Base-by-base conservation (phyloP, 371 early-diverging fungal species). In the Mortierella sp. region DNA sequence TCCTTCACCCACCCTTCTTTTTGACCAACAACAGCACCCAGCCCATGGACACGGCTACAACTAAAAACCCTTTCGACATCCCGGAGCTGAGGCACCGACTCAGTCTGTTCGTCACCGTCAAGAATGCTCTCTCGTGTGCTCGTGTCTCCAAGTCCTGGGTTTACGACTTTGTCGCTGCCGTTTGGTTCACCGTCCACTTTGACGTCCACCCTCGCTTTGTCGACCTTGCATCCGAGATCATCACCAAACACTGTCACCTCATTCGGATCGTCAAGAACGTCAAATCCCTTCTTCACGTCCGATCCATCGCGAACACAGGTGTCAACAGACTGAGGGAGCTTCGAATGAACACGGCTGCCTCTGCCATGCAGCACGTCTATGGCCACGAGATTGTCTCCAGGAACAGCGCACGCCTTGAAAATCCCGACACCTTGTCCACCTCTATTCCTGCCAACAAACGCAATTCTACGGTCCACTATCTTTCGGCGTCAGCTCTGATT, bases 61-160 rank as follows among this genome's bases (percentile, higher is more conserved):
- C 29, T 26, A 52, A 26, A 26, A 75, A 37, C 29, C 70, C 76
- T 6, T 50, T 70, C 16, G 66, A 75, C 2, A 6, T 53, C 16
- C 50, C 75, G 8, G 69, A 48, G 44, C 41, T 75, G 1, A 47
- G 64, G 3, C 13, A 39, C 31, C 26, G 58, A 8, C 44, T 75
- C 39, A 45, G 55, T 24, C 61, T 14, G 1, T 80, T 55, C 45
- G 40, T 64, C 41, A 13, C 69, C 5, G 10, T 71, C 24, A 72
- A 77, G 64, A 64, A 69, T 55, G 61, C 72, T 16, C n/a, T 71
- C 16, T 4, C 72, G 8, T 77, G 68, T 26, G 50, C 47, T 4
- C 39, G 37, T 31, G 68, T 77, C 37, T 58, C 65, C 31, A 71
- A 63, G 48, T 52, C 55, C 7, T 50, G 50, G 50, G 24, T 5